Conservation (phyloP, 768 basidiomycete genomes). For the Serendipita indica region DNA sequence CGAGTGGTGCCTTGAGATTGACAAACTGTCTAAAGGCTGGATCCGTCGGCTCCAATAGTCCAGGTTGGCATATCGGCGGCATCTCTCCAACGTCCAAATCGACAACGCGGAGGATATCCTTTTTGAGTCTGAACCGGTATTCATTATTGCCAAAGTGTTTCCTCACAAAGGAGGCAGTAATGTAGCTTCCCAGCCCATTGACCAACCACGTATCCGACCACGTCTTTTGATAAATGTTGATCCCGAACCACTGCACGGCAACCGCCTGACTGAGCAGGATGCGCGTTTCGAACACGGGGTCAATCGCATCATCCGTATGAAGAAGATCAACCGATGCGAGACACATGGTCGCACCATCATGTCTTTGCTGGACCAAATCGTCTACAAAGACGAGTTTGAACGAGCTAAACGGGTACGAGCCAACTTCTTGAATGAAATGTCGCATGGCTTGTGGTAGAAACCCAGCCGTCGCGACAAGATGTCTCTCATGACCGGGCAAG, state of each 20-base stretch:
- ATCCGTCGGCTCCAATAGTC: constrained; percentile 72
- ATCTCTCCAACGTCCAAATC: constrained; percentile 76
- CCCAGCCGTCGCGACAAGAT: constrained; percentile 51
- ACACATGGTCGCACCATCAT: constrained; percentile 73
- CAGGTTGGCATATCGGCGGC: constrained; percentile 89
- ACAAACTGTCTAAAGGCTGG: constrained; percentile 66
- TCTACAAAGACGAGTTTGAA: constrained; percentile 93
- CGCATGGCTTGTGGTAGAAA: constrained; percentile 82
- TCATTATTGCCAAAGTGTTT: constrained; percentile 92
- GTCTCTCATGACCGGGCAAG: constrained; percentile 70
- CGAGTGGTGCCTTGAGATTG: constrained; percentile 90
- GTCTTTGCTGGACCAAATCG: constrained; percentile 64
- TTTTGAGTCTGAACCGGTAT: constrained; percentile 86
- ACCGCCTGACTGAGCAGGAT: constrained; percentile 76
- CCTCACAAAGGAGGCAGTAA: constrained; percentile 74
- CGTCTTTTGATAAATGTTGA: constrained; percentile 86
- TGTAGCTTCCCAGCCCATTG: constrained; percentile 81
- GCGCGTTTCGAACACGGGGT: constrained; percentile 83
- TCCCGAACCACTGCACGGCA: constrained; percentile 91
- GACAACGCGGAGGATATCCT: constrained; percentile 87
- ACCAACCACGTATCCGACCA: constrained; percentile 97
- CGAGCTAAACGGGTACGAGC: constrained; percentile 90
- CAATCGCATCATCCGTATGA: constrained; percentile 77
- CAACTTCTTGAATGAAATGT: constrained; percentile 82
- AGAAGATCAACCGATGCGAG: constrained; percentile 68